Evolutionary conservation across 768 basidiomycete species (phyloP), one percentile per base, ranked within the genome.

Genomic region (Serendipita sp.): DNA sequence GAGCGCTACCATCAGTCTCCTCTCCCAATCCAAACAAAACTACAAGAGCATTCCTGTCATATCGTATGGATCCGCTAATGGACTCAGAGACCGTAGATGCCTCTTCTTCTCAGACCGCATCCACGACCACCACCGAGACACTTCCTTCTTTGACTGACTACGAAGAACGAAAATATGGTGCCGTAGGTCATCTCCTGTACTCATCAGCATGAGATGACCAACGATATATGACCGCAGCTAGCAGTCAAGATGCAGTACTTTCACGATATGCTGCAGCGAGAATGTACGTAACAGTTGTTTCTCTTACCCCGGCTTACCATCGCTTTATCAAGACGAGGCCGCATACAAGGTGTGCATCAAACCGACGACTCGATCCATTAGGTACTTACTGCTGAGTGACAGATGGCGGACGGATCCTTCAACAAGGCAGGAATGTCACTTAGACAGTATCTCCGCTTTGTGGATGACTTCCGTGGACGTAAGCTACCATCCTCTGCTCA

Each of bases 361-460:
- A 5, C 7, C 5, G 45, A 14, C 7, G n/a, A 0, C n/a, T 48
- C n/a, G n/a, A n/a, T n/a, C n/a, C n/a, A n/a, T n/a, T n/a, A n/a
- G n/a, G n/a, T n/a, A n/a, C n/a, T n/a, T n/a, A n/a, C n/a, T n/a
- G n/a, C n/a, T n/a, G n/a, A n/a, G n/a, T n/a, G n/a, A n/a, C 41
- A 63, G 62, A 50, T 63, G 22, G 62, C 62, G 11, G 62, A 63
- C 30, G 62, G 62, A 3, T 41, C 50, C 1, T 63, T 63, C 20
- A 51, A 41, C 41, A 51, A 56, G 22, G 31, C 38, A 14, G 62
- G 62, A 33, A 63, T 63, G 62, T 63, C 62, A 9, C 33, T 63
- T 2, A 31, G 30, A 26, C 38, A 42, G 30, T 63, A 56, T 45
- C 51, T 63, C n/a, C 24, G 38, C 51, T 51, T 42, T 28, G 62